These are phyloP conservation scores for Sapria himalayana DNA, from an alignment of 345 rosid species.

Conservation along the genomic window DNA sequence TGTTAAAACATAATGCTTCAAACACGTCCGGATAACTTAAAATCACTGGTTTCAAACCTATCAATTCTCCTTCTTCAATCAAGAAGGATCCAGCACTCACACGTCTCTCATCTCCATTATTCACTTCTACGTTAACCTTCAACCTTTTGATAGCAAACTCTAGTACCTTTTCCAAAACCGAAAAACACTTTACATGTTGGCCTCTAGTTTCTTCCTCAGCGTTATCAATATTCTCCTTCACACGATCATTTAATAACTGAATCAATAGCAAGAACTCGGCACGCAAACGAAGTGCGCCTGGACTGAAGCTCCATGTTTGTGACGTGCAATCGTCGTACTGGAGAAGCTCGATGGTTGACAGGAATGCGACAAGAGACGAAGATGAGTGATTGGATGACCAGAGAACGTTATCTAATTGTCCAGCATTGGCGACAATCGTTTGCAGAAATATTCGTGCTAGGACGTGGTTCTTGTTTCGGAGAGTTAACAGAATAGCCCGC, in stretches of 20 bases:
- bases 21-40: constrained; percentile 47
- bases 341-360: constrained; percentile 54
- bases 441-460: constrained; percentile 52
- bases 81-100: constrained; percentile 3
- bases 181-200: constrained; percentile 19
- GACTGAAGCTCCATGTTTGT: constrained; percentile 47
- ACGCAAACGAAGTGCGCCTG: constrained; percentile 39
- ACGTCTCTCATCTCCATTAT: constrained; percentile 9
- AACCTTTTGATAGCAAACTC: constrained; percentile 52
- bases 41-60: constrained; percentile 29
- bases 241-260: constrained; percentile 39
- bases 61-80: constrained; percentile 30
- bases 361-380: constrained; percentile 48
- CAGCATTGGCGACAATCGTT: constrained; percentile 56
- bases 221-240: constrained; percentile 14
- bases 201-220: constrained; percentile 16
- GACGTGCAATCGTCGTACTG: constrained; percentile 30
- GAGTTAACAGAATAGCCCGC: constrained; percentile 56
- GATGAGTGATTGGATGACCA: constrained; percentile 71
- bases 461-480: constrained; percentile 45
- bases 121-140: constrained; percentile 22
- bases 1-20: constrained; percentile 48
- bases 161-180: constrained; percentile 36
- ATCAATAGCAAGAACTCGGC: constrained; percentile 56
- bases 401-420: constrained; percentile 40